Percentiles rank a stretch among this genome's conserved stretches.
phyloP scores from a whole-genome alignment of 108 stramenopile genomes.

The Skeletonema marinoi region DNA sequence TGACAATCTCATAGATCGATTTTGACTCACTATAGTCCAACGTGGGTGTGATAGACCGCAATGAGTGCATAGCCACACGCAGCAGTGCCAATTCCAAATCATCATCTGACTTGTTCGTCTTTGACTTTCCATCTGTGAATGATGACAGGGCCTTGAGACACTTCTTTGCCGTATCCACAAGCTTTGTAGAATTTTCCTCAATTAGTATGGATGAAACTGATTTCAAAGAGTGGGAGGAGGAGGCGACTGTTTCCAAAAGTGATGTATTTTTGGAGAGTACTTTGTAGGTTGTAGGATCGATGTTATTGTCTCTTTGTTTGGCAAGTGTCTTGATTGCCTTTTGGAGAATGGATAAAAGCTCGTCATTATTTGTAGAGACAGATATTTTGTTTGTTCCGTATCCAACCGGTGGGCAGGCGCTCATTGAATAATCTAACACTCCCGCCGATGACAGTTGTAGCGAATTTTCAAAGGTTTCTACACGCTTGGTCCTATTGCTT shows the following conservation, averaged over 20 bases:
- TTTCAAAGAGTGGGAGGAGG: constrained; percentile 7
- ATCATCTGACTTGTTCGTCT: background rate
- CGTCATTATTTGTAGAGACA: background rate
- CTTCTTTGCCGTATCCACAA: constrained; percentile 16
- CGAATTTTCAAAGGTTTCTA: too few relatives aligned
- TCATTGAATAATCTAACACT: background rate
- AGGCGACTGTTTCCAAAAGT: constrained; percentile 8
- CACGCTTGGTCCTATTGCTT: too few relatives aligned
- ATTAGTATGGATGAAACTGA: background rate
- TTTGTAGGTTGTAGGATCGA: background rate
- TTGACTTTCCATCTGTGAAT: background rate
- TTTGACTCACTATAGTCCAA: background rate
- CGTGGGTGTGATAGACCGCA: constrained; percentile 10
- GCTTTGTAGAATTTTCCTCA: constrained; percentile 12
- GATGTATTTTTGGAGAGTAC: background rate
- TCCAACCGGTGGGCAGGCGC: constrained; percentile 11
- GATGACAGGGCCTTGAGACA: constrained; percentile 18
- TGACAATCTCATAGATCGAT: background rate
- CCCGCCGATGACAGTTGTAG: background rate
- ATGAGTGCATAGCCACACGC: constrained; percentile 13
- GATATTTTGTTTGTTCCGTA: constrained; percentile 4
- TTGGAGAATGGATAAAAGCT: background rate
- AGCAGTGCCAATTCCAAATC: constrained; percentile 21
- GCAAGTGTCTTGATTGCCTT: constrained; percentile 6
- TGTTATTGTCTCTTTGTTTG: background rate